Conservation (phyloP, 2,329 filamentous ascomycete genomes). For the Hymenoscyphus linearis region DNA sequence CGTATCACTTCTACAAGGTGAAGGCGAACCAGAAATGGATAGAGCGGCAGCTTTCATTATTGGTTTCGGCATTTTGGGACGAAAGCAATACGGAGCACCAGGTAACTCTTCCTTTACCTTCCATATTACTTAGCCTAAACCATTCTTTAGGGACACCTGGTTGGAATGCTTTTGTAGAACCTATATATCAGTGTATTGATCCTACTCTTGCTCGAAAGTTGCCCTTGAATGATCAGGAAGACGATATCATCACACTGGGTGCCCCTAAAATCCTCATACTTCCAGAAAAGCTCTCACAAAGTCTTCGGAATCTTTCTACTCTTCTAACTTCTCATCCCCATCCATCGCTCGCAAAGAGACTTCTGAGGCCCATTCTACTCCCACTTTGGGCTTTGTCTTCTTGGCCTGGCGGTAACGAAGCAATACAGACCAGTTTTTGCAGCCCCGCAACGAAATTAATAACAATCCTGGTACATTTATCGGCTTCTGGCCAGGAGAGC, state of each 20-base stretch:
- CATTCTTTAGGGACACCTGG: constrained; percentile 45
- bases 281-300: constrained; percentile 42
- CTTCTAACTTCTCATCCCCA: constrained; percentile 61
- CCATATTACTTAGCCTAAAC: constrained; percentile 12
- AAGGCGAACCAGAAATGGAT: constrained; percentile 50
- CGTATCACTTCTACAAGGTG: constrained; percentile 55
- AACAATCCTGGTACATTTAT: constrained; percentile 52
- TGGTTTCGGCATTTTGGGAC: constrained; percentile 61
- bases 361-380: constrained; percentile 53
- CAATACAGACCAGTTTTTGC: constrained; percentile 37
- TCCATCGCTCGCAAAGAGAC: constrained; percentile 56
- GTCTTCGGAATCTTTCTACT: constrained; percentile 50
- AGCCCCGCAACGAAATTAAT: constrained; percentile 46
- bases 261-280: constrained; percentile 33
- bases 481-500: constrained; percentile 33
- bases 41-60: constrained; percentile 58
- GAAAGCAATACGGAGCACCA: constrained; percentile 57
- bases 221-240: not conserved
- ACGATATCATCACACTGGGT: constrained; percentile 18
- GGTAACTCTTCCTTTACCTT: constrained; percentile 36
- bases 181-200: constrained; percentile 49
- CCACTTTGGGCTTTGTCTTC: constrained; percentile 60
- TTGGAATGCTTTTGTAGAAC: constrained; percentile 57
- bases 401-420: constrained; percentile 38
- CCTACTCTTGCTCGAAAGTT: constrained; percentile 26